A percentile compares a stretch with the other conserved stretches of the same genome.
Conservation (phyloP, 768 basidiomycete genomes). For the Russula olivacea region DNA sequence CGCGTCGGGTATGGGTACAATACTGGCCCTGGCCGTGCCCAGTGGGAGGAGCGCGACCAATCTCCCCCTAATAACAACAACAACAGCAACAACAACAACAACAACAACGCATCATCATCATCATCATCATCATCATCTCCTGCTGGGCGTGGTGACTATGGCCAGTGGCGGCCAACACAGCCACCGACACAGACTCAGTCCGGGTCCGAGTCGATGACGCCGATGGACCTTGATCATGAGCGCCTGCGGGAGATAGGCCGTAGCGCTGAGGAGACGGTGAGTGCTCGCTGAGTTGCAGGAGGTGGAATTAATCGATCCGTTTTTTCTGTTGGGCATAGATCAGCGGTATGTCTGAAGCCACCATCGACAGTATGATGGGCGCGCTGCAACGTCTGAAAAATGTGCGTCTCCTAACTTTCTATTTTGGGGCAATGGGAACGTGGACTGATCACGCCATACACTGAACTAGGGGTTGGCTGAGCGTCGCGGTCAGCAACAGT, state of each 20-base stretch:
- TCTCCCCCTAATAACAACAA: not conserved
- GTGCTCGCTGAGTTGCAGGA: slow-evolving; percentile 18
- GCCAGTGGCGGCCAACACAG: not conserved
- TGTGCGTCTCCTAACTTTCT: slow-evolving; percentile 37
- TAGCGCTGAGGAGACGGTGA: slow-evolving; percentile 33
- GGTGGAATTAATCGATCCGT: no score
- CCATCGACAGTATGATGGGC: slow-evolving; percentile 53
- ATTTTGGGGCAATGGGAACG: not conserved
- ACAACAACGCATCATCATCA: no score
- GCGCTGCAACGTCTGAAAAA: slow-evolving; percentile 55
- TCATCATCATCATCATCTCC: no score
- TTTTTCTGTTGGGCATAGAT: slow-evolving; percentile 36
- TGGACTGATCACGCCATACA: not conserved
- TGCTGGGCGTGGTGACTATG: no score
- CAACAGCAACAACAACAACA: no score
- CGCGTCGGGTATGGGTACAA: slow-evolving; percentile 32
- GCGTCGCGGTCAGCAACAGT: slow-evolving; percentile 29
- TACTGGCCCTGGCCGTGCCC: slow-evolving; percentile 22
- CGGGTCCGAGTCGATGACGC: no score
- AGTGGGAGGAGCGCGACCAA: slow-evolving; percentile 17
- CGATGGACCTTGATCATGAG: slow-evolving; percentile 3
- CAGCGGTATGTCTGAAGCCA: slow-evolving; percentile 59
- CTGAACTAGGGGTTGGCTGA: slow-evolving; percentile 32
- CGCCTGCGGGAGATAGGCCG: slow-evolving; percentile 27
- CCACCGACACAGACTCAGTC: not conserved